Percentiles rank a stretch among this genome's conserved stretches.
Conservation (phyloP, 2,329 filamentous ascomycete genomes). For the Tolypocladium inflatum region DNA sequence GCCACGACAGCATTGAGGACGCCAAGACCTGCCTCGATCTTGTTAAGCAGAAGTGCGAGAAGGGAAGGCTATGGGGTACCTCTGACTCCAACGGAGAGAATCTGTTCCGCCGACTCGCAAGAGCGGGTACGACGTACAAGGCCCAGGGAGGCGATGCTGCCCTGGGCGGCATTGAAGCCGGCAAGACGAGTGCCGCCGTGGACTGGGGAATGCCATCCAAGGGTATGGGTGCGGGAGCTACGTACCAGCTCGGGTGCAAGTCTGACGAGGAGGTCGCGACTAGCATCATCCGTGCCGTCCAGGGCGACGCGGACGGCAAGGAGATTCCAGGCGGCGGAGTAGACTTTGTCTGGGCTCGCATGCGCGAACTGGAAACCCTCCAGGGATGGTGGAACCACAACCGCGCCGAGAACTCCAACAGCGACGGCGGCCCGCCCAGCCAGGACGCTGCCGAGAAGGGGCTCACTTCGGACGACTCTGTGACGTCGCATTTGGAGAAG, state of each 20-base stretch:
- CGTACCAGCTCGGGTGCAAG: constrained; percentile 45
- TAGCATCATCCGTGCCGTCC: constrained; percentile 47
- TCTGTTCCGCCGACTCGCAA: constrained; percentile 73
- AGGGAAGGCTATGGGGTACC: constrained; percentile 77
- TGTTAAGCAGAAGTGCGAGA: constrained; percentile 92
- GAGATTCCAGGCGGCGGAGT: constrained; percentile 51
- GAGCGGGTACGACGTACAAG: constrained; percentile 53
- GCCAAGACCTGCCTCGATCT: constrained; percentile 85
- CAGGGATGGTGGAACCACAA: constrained; percentile 61
- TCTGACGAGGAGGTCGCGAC: constrained; percentile 49
- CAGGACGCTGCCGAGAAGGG: constrained; percentile 5
- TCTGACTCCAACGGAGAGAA: constrained; percentile 74
- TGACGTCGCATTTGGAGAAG: constrained; percentile 28
- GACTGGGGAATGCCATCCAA: constrained; percentile 78
- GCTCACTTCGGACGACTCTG: constrained; percentile 8
- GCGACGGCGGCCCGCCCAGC: constrained; percentile 24
- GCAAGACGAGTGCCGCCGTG: constrained; percentile 64
- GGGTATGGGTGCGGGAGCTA: constrained; percentile 47
- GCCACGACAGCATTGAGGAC: constrained; percentile 91
- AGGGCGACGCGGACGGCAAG: constrained; percentile 46
- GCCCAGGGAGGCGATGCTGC: constrained; percentile 49
- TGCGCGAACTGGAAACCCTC: constrained; percentile 55
- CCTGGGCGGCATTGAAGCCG: constrained; percentile 42
- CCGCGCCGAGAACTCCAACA: constrained; percentile 26
- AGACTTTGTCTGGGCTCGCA: constrained; percentile 57